Percentiles rank a stretch among this genome's conserved stretches.
phyloP scores from a whole-genome alignment of 148 eudicot species.

The Rheum nobile region DNA sequence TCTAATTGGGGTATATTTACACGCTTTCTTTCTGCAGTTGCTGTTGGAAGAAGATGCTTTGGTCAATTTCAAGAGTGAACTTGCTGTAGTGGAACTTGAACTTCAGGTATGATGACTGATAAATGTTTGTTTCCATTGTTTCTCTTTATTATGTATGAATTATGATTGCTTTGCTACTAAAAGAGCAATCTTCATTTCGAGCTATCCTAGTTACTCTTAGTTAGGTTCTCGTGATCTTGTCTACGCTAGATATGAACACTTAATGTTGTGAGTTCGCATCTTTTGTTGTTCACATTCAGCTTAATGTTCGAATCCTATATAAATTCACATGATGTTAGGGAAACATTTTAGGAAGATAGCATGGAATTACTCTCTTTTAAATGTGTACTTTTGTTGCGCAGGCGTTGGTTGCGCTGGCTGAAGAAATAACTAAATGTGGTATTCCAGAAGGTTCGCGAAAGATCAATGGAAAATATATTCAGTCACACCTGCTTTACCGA shows the following conservation, averaged over 20 bases:
- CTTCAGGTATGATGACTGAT: constrained; percentile 43
- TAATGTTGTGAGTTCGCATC: background rate
- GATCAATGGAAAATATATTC: constrained; percentile 82
- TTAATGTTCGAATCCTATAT: background rate
- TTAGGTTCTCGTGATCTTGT: background rate
- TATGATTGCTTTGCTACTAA: background rate
- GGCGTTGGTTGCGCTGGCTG: constrained; percentile 66
- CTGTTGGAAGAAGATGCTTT: constrained; percentile 52
- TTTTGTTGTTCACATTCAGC: background rate
- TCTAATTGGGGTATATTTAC: background rate
- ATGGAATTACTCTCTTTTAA: background rate
- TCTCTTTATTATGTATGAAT: background rate
- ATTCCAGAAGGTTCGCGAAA: constrained; percentile 74
- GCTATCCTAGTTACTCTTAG: background rate
- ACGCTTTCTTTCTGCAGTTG: constrained; percentile 37
- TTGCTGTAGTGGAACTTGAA: constrained; percentile 67
- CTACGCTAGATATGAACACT: background rate
- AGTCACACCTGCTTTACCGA: constrained; percentile 63
- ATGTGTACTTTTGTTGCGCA: constrained; percentile 16
- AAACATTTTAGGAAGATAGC: background rate
- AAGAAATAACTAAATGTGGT: constrained; percentile 57
- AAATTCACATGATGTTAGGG: background rate
- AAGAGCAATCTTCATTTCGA: background rate
- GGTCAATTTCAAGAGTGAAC: constrained; percentile 64
- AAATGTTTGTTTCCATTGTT: background rate